Conservation (phyloP, 495 filamentous ascomycete genomes). For the Delitschia confertaspora region DNA sequence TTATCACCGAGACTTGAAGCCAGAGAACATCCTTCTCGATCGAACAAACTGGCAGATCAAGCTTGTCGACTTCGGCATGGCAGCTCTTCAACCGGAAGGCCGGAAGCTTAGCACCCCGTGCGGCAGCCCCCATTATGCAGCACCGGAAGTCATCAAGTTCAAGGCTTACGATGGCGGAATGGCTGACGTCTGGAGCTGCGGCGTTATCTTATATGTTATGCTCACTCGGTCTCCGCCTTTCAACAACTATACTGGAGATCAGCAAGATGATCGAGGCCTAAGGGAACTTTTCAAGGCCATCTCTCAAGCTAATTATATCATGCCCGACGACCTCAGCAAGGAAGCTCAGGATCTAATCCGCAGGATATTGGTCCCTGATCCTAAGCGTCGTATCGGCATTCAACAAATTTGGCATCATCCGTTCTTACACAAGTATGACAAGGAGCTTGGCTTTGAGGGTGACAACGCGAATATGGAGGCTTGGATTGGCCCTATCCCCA, state of each 20-base stretch:
- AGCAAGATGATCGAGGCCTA: conserved; percentile 53
- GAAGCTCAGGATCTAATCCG: conserved; percentile 74
- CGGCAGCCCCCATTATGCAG: conserved; percentile 92
- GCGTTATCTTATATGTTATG: conserved; percentile 79
- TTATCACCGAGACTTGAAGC: conserved; percentile 93
- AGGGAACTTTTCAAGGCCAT: conserved; percentile 55
- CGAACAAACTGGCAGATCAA: conserved; percentile 59
- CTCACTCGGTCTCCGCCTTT: conserved; percentile 76
- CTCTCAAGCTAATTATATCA: conserved; percentile 58
- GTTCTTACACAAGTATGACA: conserved; percentile 68
- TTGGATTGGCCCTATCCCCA: conserved; percentile 48
- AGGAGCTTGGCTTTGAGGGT: conserved; percentile 28
- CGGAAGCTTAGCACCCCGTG: conserved; percentile 78
- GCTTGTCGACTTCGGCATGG: conserved; percentile 96
- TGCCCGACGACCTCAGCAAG: conserved; percentile 55
- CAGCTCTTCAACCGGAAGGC: conserved; percentile 72
- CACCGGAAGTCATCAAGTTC: conserved; percentile 75
- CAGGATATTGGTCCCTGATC: conserved; percentile 64
- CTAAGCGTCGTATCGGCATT: conserved; percentile 66
- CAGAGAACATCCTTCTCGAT: conserved; percentile 89
- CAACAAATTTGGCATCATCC: conserved; percentile 75
- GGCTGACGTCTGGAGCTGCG: conserved; percentile 91
- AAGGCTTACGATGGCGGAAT: conserved; percentile 68
- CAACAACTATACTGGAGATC: conserved; percentile 33
- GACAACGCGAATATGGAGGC: conserved; percentile 38